phyloP scores from a whole-genome alignment of 768 basidiomycete species.

The Kwoniella europaea region DNA sequence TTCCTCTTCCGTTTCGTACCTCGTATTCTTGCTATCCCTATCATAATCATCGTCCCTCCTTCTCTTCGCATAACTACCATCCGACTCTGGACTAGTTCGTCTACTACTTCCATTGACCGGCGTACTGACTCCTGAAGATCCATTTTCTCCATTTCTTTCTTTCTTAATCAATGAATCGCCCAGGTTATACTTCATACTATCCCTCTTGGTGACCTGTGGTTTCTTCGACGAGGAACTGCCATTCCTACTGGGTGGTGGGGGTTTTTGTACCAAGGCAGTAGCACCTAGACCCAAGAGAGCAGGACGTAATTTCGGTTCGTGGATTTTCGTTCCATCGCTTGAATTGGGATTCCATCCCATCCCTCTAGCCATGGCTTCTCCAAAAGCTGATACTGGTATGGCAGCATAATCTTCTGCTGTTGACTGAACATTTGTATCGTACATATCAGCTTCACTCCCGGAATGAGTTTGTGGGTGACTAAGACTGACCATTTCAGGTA shows the following conservation, averaged over 20 bases:
- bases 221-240: conserved; percentile 39
- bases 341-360: conserved; percentile 83
- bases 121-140: conserved; percentile 6
- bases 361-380: conserved; percentile 86
- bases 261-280: conserved; percentile 72
- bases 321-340: conserved; percentile 75
- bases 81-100: conserved; percentile 15
- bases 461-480: too few species aligned
- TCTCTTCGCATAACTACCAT: conserved; percentile 32
- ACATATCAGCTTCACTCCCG: background rate
- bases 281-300: conserved; percentile 91
- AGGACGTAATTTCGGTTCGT: conserved; percentile 79
- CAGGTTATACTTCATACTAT: conserved; percentile 68
- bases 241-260: conserved; percentile 64
- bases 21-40: conserved; percentile 3
- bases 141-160: conserved; percentile 62
- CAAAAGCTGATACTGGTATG: conserved; percentile 89
- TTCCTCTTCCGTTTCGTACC: background rate
- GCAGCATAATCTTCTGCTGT: conserved; percentile 84
- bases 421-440: conserved; percentile 58
- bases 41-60: conserved; percentile 3
- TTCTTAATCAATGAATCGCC: conserved; percentile 66
- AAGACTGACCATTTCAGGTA: conserved; percentile 60
- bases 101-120: conserved; percentile 17
- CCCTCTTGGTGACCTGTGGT: conserved; percentile 66